Conservation (phyloP, 2,329 filamentous ascomycete genomes). For the Neonectria coccinea region DNA sequence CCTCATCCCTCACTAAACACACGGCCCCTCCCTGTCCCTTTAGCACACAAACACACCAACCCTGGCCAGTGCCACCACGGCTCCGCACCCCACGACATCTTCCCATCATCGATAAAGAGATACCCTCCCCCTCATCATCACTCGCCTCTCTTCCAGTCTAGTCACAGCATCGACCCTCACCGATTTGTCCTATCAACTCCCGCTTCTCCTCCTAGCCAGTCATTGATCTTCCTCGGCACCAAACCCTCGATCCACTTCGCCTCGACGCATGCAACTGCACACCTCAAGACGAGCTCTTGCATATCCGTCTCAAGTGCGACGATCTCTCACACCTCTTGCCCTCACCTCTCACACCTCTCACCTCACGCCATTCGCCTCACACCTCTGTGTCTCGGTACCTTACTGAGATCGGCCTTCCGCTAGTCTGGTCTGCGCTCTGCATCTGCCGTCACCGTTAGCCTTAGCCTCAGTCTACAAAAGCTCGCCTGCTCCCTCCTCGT, state of each 20-base stretch:
- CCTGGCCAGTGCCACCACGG: constrained; percentile 22
- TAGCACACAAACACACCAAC: constrained; percentile 33
- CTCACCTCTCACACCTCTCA: constrained; percentile 24
- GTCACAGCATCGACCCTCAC: constrained; percentile 29
- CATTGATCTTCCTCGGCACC: constrained; percentile 36
- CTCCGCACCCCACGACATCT: constrained; percentile 42
- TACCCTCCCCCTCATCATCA: constrained; percentile 36
- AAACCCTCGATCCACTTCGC: constrained; percentile 35
- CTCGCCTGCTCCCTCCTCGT: constrained; percentile 30
- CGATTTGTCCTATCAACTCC: constrained; percentile 38
- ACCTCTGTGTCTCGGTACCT: constrained; percentile 25
- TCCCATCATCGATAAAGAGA: constrained; percentile 47
- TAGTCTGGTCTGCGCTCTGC: constrained; percentile 30
- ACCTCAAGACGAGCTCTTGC: constrained; percentile 21
- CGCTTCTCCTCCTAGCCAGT: constrained; percentile 36
- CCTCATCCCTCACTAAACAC: constrained; percentile 12
- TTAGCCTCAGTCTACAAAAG: constrained; percentile 37
- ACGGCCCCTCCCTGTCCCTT: constrained; percentile 22
- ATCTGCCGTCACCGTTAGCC: constrained; percentile 9
- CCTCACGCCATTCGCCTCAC: not conserved
- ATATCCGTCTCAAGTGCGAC: constrained; percentile 33
- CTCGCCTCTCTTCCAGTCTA: constrained; percentile 11
- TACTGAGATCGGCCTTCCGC: constrained; percentile 34
- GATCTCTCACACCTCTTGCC: constrained; percentile 24
- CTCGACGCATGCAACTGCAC: constrained; percentile 35